Percentiles rank a stretch among this genome's conserved stretches.
These are phyloP conservation scores for Trypanosoma rangeli DNA, from an alignment of 208 protist species.

Conservation along the genomic window DNA sequence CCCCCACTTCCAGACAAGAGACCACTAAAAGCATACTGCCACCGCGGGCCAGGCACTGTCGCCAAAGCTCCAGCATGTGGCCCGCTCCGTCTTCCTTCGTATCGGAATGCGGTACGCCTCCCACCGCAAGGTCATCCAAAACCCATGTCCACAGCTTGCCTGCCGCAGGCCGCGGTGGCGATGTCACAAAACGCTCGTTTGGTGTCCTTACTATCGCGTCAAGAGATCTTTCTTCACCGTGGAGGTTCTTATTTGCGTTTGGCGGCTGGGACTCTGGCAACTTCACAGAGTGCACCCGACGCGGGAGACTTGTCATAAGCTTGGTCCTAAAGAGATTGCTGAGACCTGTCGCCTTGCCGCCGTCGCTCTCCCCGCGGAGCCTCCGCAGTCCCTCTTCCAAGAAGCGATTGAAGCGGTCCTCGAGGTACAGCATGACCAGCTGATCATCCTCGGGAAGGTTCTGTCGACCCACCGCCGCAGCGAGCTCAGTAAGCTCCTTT, in stretches of 20 bases:
- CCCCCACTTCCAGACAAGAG: slow-evolving; percentile 27
- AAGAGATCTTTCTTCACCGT: neutral
- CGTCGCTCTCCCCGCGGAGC: neutral
- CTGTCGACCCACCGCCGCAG: slow-evolving; percentile 1
- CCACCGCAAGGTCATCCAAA: slow-evolving; percentile 9
- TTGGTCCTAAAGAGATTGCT: neutral
- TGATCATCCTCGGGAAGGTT: slow-evolving; percentile 26
- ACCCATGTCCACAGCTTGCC: slow-evolving; percentile 26
- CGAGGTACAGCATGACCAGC: slow-evolving; percentile 18
- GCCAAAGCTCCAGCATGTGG: slow-evolving; percentile 21
- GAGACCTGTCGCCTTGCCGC: neutral
- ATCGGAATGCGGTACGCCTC: slow-evolving; percentile 17
- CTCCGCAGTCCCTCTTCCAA: slow-evolving; percentile 29
- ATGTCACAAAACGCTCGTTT: neutral
- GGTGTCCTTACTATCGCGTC: no score
- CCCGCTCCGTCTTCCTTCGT: neutral
- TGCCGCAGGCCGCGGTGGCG: neutral
- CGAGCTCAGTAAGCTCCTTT: slow-evolving; percentile 17
- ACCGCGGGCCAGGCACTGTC: slow-evolving; percentile 14
- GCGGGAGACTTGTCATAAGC: neutral
- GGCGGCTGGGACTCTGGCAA: neutral
- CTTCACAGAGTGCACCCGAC: neutral
- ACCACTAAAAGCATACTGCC: slow-evolving; percentile 7
- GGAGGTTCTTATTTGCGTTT: neutral
- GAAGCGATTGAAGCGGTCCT: slow-evolving; percentile 23